Base-by-base conservation (phyloP, 2,329 filamentous ascomycete genomes). In the Penicillium corylophilum region DNA sequence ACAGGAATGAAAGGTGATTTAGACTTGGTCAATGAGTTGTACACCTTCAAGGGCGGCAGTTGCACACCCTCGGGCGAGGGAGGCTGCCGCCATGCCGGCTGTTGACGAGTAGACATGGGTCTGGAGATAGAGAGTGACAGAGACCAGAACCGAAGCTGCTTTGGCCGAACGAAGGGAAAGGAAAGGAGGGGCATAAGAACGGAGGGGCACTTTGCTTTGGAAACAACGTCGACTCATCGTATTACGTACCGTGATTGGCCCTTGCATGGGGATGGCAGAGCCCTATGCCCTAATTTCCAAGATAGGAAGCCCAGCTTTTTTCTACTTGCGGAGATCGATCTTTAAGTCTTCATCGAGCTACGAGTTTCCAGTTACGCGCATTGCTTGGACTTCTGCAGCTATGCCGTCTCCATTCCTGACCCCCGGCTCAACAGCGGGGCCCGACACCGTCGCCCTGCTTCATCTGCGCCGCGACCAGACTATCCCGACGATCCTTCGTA, bases 381-480 rank as follows among this genome's bases (percentile, higher is more conserved):
- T 31, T 9, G 3, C 12, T 40, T 10, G 29, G 24, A 15, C 31
- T 20, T 16, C 18, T 39, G 20, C 29, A 16, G 23, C 39, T 38
- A 75, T 75, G 73, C 65, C 73, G 1, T 96, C 92, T 9, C 87
- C 91, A 0, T 97, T 99, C 63, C 80, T 97, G 35, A 82, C 88
- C 47, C 85, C 89, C 0, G 84, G 86, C 15, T 66, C 78, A 3
- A 73, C 75, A 18, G 85, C 92, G 4, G 76, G 79, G 10, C 75
- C 83, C 20, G 81, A 88, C 61, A 80, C 81, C 3, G 82, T 97
- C 40, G 89, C 91, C 23, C 87, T 97, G 55, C 80, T 96, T 51
- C 89, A 96, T 68, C 82, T 99, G 46, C 93, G 90, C 55, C 87
- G 92, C 73, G 92, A 97, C 72, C 87, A 87, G 55, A 84, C 92